These are phyloP conservation scores for Medicago lupulina DNA, from an alignment of 306 rosid species.

Conservation along the genomic window DNA sequence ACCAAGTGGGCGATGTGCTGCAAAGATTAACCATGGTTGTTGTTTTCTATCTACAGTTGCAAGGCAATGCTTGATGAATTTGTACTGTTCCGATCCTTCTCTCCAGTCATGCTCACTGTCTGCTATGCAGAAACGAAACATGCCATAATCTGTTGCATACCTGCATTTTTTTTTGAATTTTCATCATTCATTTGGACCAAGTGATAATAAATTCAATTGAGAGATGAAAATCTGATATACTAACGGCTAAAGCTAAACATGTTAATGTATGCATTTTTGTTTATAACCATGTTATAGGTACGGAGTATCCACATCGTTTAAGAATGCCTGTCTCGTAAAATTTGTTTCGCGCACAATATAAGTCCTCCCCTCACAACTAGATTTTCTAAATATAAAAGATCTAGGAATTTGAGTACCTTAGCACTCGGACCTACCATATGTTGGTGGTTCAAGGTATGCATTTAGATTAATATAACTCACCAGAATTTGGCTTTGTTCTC, in stretches of 20 bases:
- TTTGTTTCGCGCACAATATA: no score
- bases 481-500: conserved; percentile 90
- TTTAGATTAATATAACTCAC: conserved; percentile 45
- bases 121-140: conserved; percentile 83
- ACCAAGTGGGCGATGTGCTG: conserved; percentile 81
- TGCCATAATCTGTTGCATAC: conserved; percentile 78
- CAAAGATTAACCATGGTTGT: conserved; percentile 92
- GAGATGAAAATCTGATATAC: no score
- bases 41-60: conserved; percentile 77
- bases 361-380: no score
- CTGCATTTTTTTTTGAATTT: conserved; percentile 48
- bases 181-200: background rate
- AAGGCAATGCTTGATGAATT: conserved; percentile 81
- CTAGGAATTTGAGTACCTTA: no score
- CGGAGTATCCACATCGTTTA: no score
- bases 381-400: no score
- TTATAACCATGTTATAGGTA: no score
- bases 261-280: no score
- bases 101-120: conserved; percentile 94
- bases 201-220: no score
- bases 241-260: no score
- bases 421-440: no score
- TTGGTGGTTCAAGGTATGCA: background rate
- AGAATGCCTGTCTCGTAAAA: no score
- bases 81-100: conserved; percentile 82